A percentile compares a stretch with the other conserved stretches of the same genome.
Evolutionary conservation across 2,329 filamentous ascomycete species (phyloP).

Genomic region (Penicillium palitans): DNA sequence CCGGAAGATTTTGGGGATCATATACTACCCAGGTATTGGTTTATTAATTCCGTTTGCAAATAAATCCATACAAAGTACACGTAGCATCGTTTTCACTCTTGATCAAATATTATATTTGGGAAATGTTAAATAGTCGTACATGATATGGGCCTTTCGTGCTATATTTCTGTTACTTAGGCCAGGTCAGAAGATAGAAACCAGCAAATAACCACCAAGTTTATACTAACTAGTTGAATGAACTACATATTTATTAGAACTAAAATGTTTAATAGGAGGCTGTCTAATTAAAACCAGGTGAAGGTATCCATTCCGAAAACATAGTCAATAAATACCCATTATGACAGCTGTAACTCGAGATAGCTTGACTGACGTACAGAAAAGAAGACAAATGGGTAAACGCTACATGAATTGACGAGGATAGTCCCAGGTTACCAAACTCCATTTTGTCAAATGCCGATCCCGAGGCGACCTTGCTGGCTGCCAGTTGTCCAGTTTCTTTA

Average conservation of each 20-base stretch:
- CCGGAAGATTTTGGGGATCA: neutral
- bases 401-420: neutral
- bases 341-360: neutral
- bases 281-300: neutral
- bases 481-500: neutral
- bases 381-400: neutral
- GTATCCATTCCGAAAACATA: neutral
- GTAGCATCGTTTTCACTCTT: neutral
- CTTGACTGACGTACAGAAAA: neutral
- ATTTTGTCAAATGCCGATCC: neutral
- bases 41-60: conserved; percentile 11
- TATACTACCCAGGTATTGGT: no score
- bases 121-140: no score
- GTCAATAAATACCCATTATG: neutral
- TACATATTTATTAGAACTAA: neutral
- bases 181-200: neutral
- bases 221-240: neutral
- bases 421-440: neutral
- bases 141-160: no score
- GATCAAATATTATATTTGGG: neutral
- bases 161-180: no score
- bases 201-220: neutral
- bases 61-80: no score
- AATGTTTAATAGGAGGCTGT: no score
- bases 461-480: neutral